phyloP scores from a whole-genome alignment of 2,329 filamentous ascomycete species.

The Apiospora saccharicola region DNA sequence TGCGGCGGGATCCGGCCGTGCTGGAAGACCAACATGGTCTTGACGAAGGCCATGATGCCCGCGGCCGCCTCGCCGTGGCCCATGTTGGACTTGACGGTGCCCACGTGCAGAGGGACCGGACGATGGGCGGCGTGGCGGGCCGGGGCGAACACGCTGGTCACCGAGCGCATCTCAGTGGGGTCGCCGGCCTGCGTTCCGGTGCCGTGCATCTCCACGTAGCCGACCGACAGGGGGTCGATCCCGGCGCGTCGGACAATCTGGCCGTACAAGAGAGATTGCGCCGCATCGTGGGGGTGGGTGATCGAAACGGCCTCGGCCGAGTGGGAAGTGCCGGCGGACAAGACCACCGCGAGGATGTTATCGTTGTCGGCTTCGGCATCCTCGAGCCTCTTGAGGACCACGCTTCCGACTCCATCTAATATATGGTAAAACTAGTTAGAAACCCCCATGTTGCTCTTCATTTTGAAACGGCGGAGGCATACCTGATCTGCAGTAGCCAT shows the following conservation, averaged over 20 bases:
- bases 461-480: background rate
- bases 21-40: conserved; percentile 53
- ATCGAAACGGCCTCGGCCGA: conserved; percentile 75
- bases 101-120: conserved; percentile 49
- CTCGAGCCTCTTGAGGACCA: conserved; percentile 37
- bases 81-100: conserved; percentile 57
- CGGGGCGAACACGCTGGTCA: conserved; percentile 63
- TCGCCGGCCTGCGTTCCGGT: conserved; percentile 78
- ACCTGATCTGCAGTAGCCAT: conserved; percentile 53
- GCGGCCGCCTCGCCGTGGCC: conserved; percentile 55
- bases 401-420: conserved; percentile 33
- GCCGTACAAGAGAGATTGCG: conserved; percentile 35
- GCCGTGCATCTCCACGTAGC: conserved; percentile 74
- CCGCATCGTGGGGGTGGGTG: conserved; percentile 71
- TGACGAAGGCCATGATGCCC: conserved; percentile 49
- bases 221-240: conserved; percentile 61
- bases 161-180: conserved; percentile 68
- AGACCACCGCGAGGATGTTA: conserved; percentile 43
- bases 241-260: conserved; percentile 38
- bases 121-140: conserved; percentile 36
- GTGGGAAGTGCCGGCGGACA: conserved; percentile 73
- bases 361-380: conserved; percentile 31
- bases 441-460: background rate
- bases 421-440: background rate
- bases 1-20: conserved; percentile 53